Percentiles rank a stretch among this genome's conserved stretches.
Conservation (phyloP, 208 protist species). For the Leishmania gerbilli region DNA sequence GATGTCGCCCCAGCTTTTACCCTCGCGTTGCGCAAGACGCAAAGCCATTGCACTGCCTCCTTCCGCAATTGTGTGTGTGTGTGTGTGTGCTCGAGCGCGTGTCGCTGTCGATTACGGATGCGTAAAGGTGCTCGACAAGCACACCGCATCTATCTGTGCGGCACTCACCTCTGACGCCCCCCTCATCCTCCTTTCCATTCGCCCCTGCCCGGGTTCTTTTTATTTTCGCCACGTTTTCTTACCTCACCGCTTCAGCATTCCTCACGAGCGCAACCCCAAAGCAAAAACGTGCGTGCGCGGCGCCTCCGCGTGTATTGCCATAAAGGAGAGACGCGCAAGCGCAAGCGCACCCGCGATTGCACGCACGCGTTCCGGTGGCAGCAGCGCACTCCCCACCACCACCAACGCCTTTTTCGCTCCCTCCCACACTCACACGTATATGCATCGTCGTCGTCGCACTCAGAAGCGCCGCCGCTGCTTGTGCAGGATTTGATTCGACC, state of each 20-base stretch:
- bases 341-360: not conserved
- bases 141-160: not conserved
- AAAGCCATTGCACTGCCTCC: not conserved
- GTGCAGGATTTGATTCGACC: constrained; percentile 68
- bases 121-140: not conserved
- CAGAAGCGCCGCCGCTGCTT: constrained; percentile 43
- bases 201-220: not conserved
- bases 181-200: not conserved
- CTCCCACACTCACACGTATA: not conserved
- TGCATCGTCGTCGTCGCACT: not conserved
- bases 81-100: not conserved
- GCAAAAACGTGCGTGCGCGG: not conserved
- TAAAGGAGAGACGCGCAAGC: not conserved
- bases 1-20: not conserved
- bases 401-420: not conserved
- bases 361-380: not conserved
- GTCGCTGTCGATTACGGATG: not conserved
- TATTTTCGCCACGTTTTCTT: no score
- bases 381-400: not conserved
- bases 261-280: not conserved
- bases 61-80: not conserved
- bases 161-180: not conserved
- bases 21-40: not conserved
- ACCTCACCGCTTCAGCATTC: not conserved
- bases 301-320: not conserved